Conservation (phyloP, 305 asterid species). For the Rubia balearica region DNA sequence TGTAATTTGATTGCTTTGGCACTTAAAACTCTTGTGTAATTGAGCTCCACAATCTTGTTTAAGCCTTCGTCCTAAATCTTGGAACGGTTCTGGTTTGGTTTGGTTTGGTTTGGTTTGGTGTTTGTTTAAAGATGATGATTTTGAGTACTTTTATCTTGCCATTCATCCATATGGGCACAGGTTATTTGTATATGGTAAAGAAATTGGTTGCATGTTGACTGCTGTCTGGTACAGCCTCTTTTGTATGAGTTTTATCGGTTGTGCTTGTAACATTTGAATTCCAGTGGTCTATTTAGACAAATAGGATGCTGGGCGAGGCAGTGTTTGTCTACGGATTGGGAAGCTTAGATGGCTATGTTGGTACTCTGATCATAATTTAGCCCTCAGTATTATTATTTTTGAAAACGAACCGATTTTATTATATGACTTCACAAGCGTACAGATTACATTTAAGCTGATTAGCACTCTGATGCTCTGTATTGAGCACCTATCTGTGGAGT, state of each 20-base stretch:
- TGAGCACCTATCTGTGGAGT: too few relatives aligned
- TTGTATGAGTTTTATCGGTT: neutral
- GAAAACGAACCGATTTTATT: too few relatives aligned
- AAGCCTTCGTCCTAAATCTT: neutral
- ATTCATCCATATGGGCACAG: neutral
- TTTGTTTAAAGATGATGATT: neutral
- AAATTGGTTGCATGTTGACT: neutral
- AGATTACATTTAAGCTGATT: too few relatives aligned
- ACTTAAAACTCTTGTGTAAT: neutral
- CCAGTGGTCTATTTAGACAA: too few relatives aligned
- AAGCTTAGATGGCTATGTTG: too few relatives aligned
- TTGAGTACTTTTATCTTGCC: neutral
- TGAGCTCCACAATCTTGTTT: neutral
- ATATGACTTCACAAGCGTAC: too few relatives aligned
- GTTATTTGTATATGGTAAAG: neutral
- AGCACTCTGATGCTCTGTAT: too few relatives aligned
- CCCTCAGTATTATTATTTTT: too few relatives aligned
- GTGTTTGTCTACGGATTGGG: too few relatives aligned
- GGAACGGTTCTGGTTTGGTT: too few relatives aligned
- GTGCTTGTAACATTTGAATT: neutral
- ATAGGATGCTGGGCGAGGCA: too few relatives aligned
- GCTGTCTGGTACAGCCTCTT: neutral
- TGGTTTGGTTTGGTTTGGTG: conserved; percentile 8
- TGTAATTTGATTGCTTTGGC: conserved; percentile 12
- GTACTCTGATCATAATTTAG: too few relatives aligned